Base-by-base conservation (phyloP, 805 yeast species). In the Suhomyces sp. region DNA sequence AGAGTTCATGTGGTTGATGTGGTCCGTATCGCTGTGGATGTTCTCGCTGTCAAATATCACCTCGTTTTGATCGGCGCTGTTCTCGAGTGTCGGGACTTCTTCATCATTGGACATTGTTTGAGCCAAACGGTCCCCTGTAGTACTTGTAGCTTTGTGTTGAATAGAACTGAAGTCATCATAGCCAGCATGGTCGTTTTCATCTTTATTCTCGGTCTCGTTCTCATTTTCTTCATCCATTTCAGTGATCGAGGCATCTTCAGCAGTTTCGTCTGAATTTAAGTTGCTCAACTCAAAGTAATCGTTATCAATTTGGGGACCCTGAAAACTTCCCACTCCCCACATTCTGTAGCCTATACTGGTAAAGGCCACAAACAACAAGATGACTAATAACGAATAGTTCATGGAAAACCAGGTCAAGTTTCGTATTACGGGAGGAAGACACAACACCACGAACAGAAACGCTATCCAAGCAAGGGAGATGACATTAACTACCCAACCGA, bases 331-430 rank as follows among this genome's bases (percentile, higher is more conserved):
- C 27, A 68, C 73, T 1, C 93, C 94, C 88, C 89, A 87, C 8
- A 70, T 60, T 47, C 71, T 70, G 67, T 82, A 87, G n/a, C 78
- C 75, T 4, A 81, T 53, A 0, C 77, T 54, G 0, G 86, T 80
- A 39, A 84, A 74, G 1, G 71, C 58, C 0, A 80, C 57, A n/a
- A 82, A 69, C 1, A 76, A 56, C 0, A 74, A 54, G 55, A 86
- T 81, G 3, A 87, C 91, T 8, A 79, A 77, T n/a, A 83, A 66
- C 0, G 96, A 90, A 59, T 82, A 83, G 61, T 83, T 83, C 86
- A 83, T 82, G 41, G 63, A 56, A 43, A 51, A 44, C 73, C 77
- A 68, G 45, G 73, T 59, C 27, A 75, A 52, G 46, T 66, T 54
- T 54, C 67, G 71, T 47, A 86, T 71, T 46, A 82, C 82, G 0